phyloP scores from a whole-genome alignment of 2,329 filamentous ascomycete genomes.

The Ustulina deusta region DNA sequence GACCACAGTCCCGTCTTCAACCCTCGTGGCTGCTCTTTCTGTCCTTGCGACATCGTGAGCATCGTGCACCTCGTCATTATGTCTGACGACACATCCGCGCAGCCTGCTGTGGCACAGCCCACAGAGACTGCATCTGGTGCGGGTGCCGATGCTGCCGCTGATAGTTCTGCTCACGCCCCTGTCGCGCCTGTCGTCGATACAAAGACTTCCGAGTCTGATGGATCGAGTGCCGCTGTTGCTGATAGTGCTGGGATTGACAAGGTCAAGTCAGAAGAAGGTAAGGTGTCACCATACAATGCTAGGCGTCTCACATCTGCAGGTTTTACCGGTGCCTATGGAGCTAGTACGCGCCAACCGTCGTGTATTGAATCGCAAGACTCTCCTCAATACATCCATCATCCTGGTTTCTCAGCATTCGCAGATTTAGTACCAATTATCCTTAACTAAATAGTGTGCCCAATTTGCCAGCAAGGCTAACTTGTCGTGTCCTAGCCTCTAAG shows the following conservation, averaged over 20 bases:
- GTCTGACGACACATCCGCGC: constrained; percentile 49
- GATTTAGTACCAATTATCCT: constrained; percentile 5
- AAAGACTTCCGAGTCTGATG: constrained; percentile 43
- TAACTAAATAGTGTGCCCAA: constrained; percentile 4
- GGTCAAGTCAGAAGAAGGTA: constrained; percentile 42
- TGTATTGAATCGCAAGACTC: constrained; percentile 7
- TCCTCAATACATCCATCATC: constrained; percentile 1
- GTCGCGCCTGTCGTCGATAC: constrained; percentile 44
- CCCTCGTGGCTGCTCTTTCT: constrained; percentile 20
- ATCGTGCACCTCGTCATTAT: constrained; percentile 39
- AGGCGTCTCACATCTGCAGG: constrained; percentile 23
- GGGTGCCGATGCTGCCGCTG: constrained; percentile 28
- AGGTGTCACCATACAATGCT: constrained; percentile 26
- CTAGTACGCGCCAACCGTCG: constrained; percentile 1
- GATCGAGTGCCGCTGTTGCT: constrained; percentile 29
- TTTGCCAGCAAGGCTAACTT: constrained; percentile 23
- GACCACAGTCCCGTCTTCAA: constrained; percentile 18
- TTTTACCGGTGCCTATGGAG: constrained; percentile 10
- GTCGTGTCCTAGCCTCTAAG: constrained; percentile 28
- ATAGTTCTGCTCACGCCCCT: constrained; percentile 37
- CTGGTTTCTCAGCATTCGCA: neutral
- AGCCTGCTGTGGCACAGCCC: constrained; percentile 47
- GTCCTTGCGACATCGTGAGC: constrained; percentile 31
- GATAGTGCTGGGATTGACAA: constrained; percentile 35
- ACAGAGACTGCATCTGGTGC: constrained; percentile 40